Conservation (phyloP, 1,284 basidiomycete species). For the Trametes polyzona region DNA sequence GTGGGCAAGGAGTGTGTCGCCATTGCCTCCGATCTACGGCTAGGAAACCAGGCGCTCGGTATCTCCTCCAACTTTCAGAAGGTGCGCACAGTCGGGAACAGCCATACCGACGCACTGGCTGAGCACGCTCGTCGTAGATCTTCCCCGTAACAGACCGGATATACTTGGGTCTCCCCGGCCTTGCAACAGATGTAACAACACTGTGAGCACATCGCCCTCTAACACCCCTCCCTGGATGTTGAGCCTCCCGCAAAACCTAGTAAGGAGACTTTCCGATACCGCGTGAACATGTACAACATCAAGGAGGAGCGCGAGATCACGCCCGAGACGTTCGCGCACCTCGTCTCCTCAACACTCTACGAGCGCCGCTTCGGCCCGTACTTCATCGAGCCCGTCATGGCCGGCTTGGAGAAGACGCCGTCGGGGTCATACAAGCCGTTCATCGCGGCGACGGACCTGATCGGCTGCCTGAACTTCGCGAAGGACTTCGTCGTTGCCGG, state of each 20-base stretch:
- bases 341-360: constrained; percentile 97
- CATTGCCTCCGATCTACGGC: constrained; percentile 93
- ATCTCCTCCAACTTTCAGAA: constrained; percentile 95
- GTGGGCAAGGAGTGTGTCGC: constrained; percentile 99
- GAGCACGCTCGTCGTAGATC: constrained; percentile 61
- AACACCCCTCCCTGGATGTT: not conserved
- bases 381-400: constrained; percentile 97
- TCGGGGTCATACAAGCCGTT: constrained; percentile 84
- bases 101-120: not conserved
- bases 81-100: constrained; percentile 51
- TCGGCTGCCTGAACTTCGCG: constrained; percentile 94
- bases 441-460: constrained; percentile 95
- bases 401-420: constrained; percentile 83
- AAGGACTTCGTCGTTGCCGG: constrained; percentile 98
- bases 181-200: constrained; percentile 93
- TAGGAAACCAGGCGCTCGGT: constrained; percentile 90
- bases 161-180: constrained; percentile 91
- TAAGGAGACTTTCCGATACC: constrained; percentile 88
- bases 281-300: constrained; percentile 99
- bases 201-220: constrained; percentile 56
- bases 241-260: constrained; percentile 42
- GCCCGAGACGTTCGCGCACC: constrained; percentile 94
- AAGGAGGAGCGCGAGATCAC: constrained; percentile 98
- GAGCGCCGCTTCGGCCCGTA: constrained; percentile 97
- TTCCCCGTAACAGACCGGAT: constrained; percentile 94